Base-by-base conservation (phyloP, 1,284 basidiomycete genomes). In the Spongispora temasekensis region DNA sequence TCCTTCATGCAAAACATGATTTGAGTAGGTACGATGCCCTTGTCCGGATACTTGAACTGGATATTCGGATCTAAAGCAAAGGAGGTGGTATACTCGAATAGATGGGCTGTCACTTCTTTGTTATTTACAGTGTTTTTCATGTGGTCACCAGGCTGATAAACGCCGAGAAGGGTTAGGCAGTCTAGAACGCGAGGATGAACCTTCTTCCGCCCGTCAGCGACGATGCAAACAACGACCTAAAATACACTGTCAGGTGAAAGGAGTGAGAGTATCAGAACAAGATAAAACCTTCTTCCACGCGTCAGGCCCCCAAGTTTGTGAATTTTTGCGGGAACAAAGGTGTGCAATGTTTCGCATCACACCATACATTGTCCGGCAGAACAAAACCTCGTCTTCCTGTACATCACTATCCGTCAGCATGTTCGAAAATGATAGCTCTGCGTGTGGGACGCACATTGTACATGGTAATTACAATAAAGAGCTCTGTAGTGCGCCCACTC, bases 391-490 rank as follows among this genome's bases (percentile, higher is more conserved):
- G 72, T 98, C 90, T 78, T 98, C 97, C 96, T 97, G 68, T 67
- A 67, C 31, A 60, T 12, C 23, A 55, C 13, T 21, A 10, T 12
- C 55, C 23, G 35, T 55, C 68, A 91, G 89, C 75, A 89, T 93
- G 25, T 90, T 28, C 25, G 28, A 95, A 93, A n/a, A 93, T 95
- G 70, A 95, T 88, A 69, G 94, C 88, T 48, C 17, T 37, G 27
- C 2, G 25, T 15, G 52, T 42, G 17, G n/a, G 10, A 80, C 89
- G 65, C 68, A 92, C 91, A 71, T 94, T 95, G 75, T 92, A 97
- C 94, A 98, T 95, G 23, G 97, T 98, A 71, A 98, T 92, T 63
- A 93, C 92, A 75, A 97, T 91, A 77, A 97, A 94, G 53, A 99
- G 75, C 71, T 99, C 97, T 1, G 95, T 99, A 63, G 89, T 85